These are phyloP conservation scores for Citrus australasica DNA, from an alignment of 345 rosid species.

Conservation along the genomic window DNA sequence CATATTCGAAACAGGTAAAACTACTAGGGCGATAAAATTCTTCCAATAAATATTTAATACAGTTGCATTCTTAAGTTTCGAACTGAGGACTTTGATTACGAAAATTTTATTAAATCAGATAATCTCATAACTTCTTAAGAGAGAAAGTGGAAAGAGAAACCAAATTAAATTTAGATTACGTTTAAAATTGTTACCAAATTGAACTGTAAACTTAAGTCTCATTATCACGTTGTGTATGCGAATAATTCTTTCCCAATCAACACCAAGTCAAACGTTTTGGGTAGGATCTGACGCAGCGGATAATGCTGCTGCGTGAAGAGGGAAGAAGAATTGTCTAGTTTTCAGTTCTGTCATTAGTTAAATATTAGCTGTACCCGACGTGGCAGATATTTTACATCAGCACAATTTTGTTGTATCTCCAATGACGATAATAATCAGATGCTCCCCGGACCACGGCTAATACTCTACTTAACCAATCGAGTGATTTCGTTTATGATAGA, in stretches of 20 bases:
- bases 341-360: background rate
- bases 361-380: constrained; percentile 15
- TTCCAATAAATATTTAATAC: no score
- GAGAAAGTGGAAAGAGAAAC: background rate
- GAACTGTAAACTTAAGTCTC: no score
- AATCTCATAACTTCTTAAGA: background rate
- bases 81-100: fast-evolving
- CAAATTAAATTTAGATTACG: background rate
- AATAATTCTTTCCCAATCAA: background rate
- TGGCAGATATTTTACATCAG: background rate
- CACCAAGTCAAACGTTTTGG: background rate
- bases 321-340: background rate
- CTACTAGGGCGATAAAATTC: fast-evolving
- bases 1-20: no score
- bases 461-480: background rate
- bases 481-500: background rate
- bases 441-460: background rate
- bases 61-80: fast-evolving
- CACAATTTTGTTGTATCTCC: background rate
- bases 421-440: background rate
- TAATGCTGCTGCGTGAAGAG: background rate
- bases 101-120: no score
- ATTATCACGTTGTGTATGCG: no score
- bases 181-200: background rate
- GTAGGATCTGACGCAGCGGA: constrained; percentile 13